These are phyloP conservation scores for Aureobasidium zeae DNA, from an alignment of 2,329 filamentous ascomycete species.

Conservation along the genomic window DNA sequence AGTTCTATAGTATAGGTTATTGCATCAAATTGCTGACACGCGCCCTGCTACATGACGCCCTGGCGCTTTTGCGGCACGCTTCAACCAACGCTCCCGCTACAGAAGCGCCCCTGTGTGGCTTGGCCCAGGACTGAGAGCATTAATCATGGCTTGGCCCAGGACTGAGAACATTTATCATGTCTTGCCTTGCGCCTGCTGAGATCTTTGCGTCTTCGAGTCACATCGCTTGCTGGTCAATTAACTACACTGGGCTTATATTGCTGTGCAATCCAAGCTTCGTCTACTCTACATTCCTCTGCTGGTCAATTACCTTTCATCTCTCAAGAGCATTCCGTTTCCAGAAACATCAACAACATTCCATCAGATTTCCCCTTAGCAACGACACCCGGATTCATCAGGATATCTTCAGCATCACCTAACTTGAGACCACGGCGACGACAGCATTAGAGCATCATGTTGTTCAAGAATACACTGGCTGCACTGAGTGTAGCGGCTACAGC, in stretches of 20 bases:
- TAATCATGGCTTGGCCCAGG: conserved; percentile 8
- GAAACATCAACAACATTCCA: conserved; percentile 14
- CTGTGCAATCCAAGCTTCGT: conserved; percentile 13
- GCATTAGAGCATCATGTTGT: conserved; percentile 21
- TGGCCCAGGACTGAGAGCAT: conserved; percentile 5
- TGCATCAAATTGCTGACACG: conserved; percentile 10
- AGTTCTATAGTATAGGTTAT: not conserved
- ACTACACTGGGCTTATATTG: conserved; percentile 11
- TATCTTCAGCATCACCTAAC: not conserved
- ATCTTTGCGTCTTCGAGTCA: not conserved
- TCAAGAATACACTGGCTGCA: conserved; percentile 21
- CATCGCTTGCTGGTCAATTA: conserved; percentile 9
- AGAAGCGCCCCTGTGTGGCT: conserved; percentile 8
- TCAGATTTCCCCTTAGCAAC: conserved; percentile 1
- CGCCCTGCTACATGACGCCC: conserved; percentile 11
- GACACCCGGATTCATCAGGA: conserved; percentile 2
- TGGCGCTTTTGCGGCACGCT: conserved; percentile 10
- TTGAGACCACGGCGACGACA: not conserved
- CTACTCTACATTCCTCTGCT: conserved; percentile 11
- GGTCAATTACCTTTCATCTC: conserved; percentile 14
- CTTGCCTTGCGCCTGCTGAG: conserved; percentile 1
- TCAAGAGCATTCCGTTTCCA: conserved; percentile 14
- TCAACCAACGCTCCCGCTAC: conserved; percentile 8
- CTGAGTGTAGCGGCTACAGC: conserved; percentile 22
- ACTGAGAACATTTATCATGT: not conserved